phyloP scores from a whole-genome alignment of 2,329 filamentous ascomycete genomes.

The Teratosphaeria nubilosa region DNA sequence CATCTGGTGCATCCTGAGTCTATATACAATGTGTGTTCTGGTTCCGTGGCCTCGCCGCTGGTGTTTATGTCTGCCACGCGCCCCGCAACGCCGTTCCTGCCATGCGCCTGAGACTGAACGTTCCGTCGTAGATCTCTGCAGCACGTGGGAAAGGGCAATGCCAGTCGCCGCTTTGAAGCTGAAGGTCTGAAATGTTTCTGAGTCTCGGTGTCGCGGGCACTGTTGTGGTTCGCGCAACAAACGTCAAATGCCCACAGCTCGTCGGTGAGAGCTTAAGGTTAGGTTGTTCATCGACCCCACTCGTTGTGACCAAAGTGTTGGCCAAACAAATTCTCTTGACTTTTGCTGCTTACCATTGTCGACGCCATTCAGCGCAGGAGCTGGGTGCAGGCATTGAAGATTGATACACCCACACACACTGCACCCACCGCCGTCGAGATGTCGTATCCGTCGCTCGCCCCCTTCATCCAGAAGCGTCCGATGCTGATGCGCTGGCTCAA shows the following conservation, averaged over 20 bases:
- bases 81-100: background rate
- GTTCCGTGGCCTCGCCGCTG: background rate
- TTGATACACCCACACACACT: constrained; percentile 9
- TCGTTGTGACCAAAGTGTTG: background rate
- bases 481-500: constrained; percentile 71
- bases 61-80: background rate
- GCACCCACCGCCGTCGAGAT: constrained; percentile 36
- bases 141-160: background rate
- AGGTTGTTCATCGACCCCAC: background rate
- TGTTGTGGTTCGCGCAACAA: background rate
- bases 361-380: background rate
- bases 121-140: background rate
- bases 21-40: background rate
- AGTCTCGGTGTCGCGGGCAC: background rate
- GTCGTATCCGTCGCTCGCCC: constrained; percentile 63
- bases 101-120: background rate
- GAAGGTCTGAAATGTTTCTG: background rate
- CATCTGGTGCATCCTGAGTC: background rate
- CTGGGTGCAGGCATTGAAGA: background rate
- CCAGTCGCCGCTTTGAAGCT: background rate
- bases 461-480: constrained; percentile 70
- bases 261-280: background rate
- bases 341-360: background rate
- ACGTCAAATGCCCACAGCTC: background rate
- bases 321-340: background rate